These are phyloP conservation scores for Calocybe gangraenosa DNA, from an alignment of 768 basidiomycete species.

Conservation along the genomic window DNA sequence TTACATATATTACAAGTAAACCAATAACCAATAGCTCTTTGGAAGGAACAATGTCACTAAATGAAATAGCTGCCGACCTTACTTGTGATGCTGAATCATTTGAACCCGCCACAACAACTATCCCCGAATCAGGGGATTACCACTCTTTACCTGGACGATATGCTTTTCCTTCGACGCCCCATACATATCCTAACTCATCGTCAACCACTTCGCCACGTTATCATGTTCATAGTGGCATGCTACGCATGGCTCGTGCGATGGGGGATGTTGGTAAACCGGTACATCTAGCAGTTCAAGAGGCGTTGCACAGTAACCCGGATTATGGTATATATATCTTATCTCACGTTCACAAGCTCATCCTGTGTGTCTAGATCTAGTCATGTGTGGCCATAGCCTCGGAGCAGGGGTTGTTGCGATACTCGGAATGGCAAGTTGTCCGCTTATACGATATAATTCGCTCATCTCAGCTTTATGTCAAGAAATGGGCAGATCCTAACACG, in stretches of 20 bases:
- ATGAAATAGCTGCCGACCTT: slow-evolving; percentile 82
- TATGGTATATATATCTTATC: slow-evolving; percentile 50
- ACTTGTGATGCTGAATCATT: slow-evolving; percentile 76
- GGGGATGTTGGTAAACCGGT: slow-evolving; percentile 74
- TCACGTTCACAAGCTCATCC: neutral
- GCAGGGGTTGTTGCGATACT: slow-evolving; percentile 77
- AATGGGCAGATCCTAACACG: slow-evolving; percentile 82
- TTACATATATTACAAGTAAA: neutral
- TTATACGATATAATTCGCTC: neutral
- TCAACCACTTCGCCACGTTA: slow-evolving; percentile 32
- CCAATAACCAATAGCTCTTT: neutral
- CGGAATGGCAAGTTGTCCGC: slow-evolving; percentile 50
- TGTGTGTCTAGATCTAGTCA: slow-evolving; percentile 51
- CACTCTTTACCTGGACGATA: slow-evolving; percentile 31
- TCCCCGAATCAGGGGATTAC: slow-evolving; percentile 28
- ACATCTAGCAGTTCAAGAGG: slow-evolving; percentile 67
- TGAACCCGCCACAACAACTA: slow-evolving; percentile 42
- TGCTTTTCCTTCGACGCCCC: slow-evolving; percentile 28
- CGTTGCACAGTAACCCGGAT: slow-evolving; percentile 61
- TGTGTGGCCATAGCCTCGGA: slow-evolving; percentile 83
- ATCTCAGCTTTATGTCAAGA: slow-evolving; percentile 36
- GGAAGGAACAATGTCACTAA: slow-evolving; percentile 78
- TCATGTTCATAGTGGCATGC: slow-evolving; percentile 78
- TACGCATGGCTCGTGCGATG: slow-evolving; percentile 77
- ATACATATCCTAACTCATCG: slow-evolving; percentile 16